These are phyloP conservation scores for Magnusiomyces starmeri DNA, from an alignment of 1,139 yeast species.

Conservation along the genomic window DNA sequence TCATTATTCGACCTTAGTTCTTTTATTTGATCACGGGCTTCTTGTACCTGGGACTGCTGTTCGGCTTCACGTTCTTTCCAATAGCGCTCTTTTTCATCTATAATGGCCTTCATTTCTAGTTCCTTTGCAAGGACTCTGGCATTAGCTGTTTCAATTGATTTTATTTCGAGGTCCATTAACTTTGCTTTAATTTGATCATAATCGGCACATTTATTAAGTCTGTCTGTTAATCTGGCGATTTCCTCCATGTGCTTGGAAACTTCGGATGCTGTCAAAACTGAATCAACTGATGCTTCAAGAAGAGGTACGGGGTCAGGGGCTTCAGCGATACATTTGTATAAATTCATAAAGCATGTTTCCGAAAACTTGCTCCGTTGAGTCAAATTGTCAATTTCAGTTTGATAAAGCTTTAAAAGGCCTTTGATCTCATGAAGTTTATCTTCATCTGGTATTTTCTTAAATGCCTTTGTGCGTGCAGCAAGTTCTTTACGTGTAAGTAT, in stretches of 20 bases:
- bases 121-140: constrained; percentile 34
- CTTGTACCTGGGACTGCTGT: constrained; percentile 40
- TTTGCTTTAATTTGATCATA: constrained; percentile 67
- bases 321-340: constrained; percentile 72
- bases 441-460: constrained; percentile 60
- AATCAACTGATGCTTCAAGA: constrained; percentile 62
- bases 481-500: constrained; percentile 63
- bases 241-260: constrained; percentile 47
- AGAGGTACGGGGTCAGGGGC: constrained; percentile 91
- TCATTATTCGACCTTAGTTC: constrained; percentile 28
- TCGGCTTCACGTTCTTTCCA: constrained; percentile 43
- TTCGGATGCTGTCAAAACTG: constrained; percentile 55
- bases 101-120: constrained; percentile 34
- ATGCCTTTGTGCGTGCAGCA: constrained; percentile 76
- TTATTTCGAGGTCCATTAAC: constrained; percentile 45
- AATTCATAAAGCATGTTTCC: constrained; percentile 64
- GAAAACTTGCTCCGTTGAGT: constrained; percentile 71
- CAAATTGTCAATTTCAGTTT: constrained; percentile 75
- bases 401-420: constrained; percentile 68
- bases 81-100: constrained; percentile 39
- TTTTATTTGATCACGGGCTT: constrained; percentile 27
- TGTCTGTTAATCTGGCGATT: constrained; percentile 50
- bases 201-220: constrained; percentile 61
- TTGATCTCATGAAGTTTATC: constrained; percentile 63
- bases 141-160: constrained; percentile 28